phyloP scores from a whole-genome alignment of 805 yeast species.

The Sungouiella blattae region DNA sequence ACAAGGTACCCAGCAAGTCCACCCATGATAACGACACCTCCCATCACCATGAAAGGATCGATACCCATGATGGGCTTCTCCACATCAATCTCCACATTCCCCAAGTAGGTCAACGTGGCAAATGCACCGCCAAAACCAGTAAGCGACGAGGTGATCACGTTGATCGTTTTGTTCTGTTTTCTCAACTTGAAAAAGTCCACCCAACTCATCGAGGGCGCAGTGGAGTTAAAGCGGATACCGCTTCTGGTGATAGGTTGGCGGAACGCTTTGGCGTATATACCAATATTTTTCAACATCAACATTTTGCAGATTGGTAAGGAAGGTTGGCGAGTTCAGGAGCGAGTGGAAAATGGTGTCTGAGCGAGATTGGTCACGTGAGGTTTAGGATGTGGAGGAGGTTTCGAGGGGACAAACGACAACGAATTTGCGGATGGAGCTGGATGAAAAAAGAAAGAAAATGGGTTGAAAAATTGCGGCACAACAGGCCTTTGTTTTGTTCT shows the following conservation, averaged over 20 bases:
- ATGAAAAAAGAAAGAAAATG: too few relatives aligned
- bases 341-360: neutral
- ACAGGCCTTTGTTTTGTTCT: too few relatives aligned
- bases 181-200: constrained; percentile 72
- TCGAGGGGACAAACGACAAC: too few relatives aligned
- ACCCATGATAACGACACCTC: constrained; percentile 67
- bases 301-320: too few relatives aligned
- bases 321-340: neutral
- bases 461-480: too few relatives aligned
- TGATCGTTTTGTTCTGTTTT: constrained; percentile 68
- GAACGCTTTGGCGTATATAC: constrained; percentile 10
- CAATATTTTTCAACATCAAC: constrained; percentile 10
- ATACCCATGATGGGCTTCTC: constrained; percentile 83
- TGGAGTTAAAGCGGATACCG: constrained; percentile 21
- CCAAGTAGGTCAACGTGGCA: constrained; percentile 69
- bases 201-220: constrained; percentile 55
- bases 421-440: too few relatives aligned
- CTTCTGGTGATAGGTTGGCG: constrained; percentile 3
- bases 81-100: constrained; percentile 82
- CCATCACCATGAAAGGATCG: constrained; percentile 80
- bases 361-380: neutral
- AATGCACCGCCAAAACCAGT: constrained; percentile 66
- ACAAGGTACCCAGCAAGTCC: constrained; percentile 75
- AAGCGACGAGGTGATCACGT: constrained; percentile 61
- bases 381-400: too few relatives aligned